Evolutionary conservation across 805 yeast genomes (phyloP).

Genomic region (Vanderwaltozyma tropicalis): DNA sequence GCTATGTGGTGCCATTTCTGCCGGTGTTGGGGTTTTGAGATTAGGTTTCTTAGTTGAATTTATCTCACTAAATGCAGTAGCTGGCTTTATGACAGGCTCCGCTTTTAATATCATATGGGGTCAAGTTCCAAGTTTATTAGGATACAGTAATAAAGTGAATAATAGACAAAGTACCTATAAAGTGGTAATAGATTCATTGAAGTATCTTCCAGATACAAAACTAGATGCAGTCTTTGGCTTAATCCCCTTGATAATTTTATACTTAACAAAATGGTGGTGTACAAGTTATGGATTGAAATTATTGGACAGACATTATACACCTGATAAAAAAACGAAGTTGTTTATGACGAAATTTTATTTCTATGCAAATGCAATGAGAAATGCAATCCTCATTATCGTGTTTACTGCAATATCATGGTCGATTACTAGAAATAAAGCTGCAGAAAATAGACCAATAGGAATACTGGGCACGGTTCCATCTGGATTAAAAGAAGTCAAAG

Average conservation of each 20-base stretch:
- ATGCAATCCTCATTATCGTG: slow-evolving; percentile 70
- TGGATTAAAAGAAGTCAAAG: slow-evolving; percentile 71
- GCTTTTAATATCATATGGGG: slow-evolving; percentile 76
- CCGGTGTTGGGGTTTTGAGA: slow-evolving; percentile 73
- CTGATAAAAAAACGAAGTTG: not conserved
- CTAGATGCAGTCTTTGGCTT: slow-evolving; percentile 87
- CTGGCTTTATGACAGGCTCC: slow-evolving; percentile 93
- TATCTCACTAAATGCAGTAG: slow-evolving; percentile 83
- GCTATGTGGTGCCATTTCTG: slow-evolving; percentile 76
- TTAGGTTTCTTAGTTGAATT: slow-evolving; percentile 82
- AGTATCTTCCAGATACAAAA: slow-evolving; percentile 56
- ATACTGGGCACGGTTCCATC: slow-evolving; percentile 73
- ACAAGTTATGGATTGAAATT: slow-evolving; percentile 43
- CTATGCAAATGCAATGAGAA: slow-evolving; percentile 66
- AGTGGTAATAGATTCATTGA: slow-evolving; percentile 62
- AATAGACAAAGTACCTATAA: slow-evolving; percentile 61
- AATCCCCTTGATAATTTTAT: slow-evolving; percentile 60
- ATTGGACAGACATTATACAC: slow-evolving; percentile 42
- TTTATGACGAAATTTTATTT: slow-evolving; percentile 40
- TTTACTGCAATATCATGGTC: slow-evolving; percentile 80
- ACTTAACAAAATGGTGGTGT: slow-evolving; percentile 57
- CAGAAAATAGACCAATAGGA: slow-evolving; percentile 32
- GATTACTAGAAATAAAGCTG: slow-evolving; percentile 43
- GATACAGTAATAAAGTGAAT: slow-evolving; percentile 56
- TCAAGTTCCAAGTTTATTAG: slow-evolving; percentile 81